phyloP scores from a whole-genome alignment of 2,329 filamentous ascomycete genomes.

The Sphaerostilbella broomeana region DNA sequence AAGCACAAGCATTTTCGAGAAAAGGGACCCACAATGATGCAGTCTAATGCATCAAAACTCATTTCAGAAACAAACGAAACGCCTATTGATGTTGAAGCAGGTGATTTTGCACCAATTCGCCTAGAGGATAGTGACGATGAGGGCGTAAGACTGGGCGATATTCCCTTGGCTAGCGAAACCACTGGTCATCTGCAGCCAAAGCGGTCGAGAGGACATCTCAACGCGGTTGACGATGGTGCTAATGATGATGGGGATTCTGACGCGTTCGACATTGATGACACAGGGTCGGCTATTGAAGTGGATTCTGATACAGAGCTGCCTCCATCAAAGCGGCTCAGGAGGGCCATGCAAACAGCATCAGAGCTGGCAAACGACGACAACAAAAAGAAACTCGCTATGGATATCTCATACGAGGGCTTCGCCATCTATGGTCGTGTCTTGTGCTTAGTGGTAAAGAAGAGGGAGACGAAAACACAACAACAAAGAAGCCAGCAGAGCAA shows the following conservation, averaged over 20 bases:
- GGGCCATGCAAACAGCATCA: slow-evolving; percentile 21
- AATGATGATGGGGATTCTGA: slow-evolving; percentile 20
- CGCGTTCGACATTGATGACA: slow-evolving; percentile 29
- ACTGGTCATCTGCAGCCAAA: slow-evolving; percentile 21
- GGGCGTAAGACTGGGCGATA: slow-evolving; percentile 27
- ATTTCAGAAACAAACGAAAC: slow-evolving; percentile 49
- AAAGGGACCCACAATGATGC: slow-evolving; percentile 44
- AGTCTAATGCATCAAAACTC: slow-evolving; percentile 57
- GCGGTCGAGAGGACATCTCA: slow-evolving; percentile 21
- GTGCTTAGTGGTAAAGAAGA: slow-evolving; percentile 79
- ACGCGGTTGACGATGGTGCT: slow-evolving; percentile 20
- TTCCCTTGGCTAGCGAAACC: slow-evolving; percentile 26
- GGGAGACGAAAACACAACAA: slow-evolving; percentile 45
- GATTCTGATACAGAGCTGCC: slow-evolving; percentile 35
- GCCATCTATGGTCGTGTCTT: slow-evolving; percentile 90
- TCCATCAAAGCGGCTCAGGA: slow-evolving; percentile 40
- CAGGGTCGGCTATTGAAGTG: slow-evolving; percentile 30
- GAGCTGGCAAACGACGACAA: slow-evolving; percentile 47
- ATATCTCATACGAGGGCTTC: slow-evolving; percentile 89
- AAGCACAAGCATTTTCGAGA: slow-evolving; percentile 75
- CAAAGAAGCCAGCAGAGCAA: slow-evolving; percentile 23
- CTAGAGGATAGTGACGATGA: slow-evolving; percentile 44
- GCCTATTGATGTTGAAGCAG: slow-evolving; percentile 46
- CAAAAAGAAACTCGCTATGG: slow-evolving; percentile 85
- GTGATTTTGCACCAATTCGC: slow-evolving; percentile 28